These are phyloP conservation scores for Sequoia sempervirens DNA, from an alignment of 75 land plant genomes.

Conservation along the genomic window DNA sequence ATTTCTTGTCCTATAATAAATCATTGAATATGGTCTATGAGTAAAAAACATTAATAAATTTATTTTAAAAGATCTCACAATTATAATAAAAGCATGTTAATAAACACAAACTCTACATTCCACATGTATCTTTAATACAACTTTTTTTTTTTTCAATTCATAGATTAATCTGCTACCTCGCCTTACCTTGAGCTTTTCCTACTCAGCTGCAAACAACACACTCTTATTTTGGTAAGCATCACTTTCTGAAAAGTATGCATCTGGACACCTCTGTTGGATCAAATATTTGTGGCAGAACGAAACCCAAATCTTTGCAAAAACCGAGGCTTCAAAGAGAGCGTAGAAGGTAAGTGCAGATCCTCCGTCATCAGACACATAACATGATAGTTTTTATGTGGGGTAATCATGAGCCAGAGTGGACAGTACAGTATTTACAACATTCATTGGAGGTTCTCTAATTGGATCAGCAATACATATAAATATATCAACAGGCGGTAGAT, in stretches of 20 bases:
- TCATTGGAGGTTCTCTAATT: conserved; percentile 8
- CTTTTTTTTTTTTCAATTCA: no score
- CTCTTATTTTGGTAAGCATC: not conserved
- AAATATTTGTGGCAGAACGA: no score
- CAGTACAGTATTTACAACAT: not conserved
- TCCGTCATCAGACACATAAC: conserved; percentile 24
- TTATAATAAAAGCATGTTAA: no score
- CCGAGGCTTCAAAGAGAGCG: conserved; percentile 19
- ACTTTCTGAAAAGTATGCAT: no score
- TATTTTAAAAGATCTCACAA: no score
- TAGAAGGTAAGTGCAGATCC: conserved; percentile 16
- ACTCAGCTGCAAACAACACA: not conserved
- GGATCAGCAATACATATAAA: not conserved
- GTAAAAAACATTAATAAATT: not conserved
- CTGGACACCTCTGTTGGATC: no score
- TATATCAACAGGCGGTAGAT: not conserved
- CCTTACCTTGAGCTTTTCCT: conserved; percentile 29
- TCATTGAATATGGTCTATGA: not conserved
- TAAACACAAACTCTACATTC: not conserved
- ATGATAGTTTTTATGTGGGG: conserved; percentile 13
- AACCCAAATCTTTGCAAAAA: conserved; percentile 9
- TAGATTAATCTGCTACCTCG: no score
- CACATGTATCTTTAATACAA: no score
- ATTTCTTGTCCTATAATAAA: no score
- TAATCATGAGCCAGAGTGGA: conserved; percentile 23